These are phyloP conservation scores for Geranium brycei DNA, from an alignment of 345 rosid species.

Conservation along the genomic window DNA sequence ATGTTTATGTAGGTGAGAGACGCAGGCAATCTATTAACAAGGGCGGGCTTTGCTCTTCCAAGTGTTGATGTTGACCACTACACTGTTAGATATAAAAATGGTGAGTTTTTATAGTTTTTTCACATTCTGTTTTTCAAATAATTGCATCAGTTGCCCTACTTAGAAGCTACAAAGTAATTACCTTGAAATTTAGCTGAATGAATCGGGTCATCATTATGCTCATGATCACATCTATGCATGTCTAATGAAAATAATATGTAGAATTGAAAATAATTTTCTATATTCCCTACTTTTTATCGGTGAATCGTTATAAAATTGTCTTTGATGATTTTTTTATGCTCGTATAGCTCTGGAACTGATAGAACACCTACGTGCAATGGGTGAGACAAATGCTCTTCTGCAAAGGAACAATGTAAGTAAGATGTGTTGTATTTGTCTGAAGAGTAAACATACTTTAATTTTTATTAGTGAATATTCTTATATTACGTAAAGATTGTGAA, in stretches of 20 bases:
- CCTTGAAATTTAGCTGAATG: too few species aligned
- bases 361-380: slow-evolving; percentile 93
- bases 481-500: background rate
- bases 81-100: slow-evolving; percentile 64
- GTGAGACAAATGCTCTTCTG: slow-evolving; percentile 91
- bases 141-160: too few species aligned
- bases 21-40: slow-evolving; percentile 89
- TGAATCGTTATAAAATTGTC: background rate
- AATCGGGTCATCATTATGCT: too few species aligned
- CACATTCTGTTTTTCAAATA: too few species aligned
- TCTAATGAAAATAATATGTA: too few species aligned
- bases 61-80: slow-evolving; percentile 91
- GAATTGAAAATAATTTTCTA: too few species aligned
- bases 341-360: slow-evolving; percentile 74
- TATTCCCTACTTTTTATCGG: too few species aligned
- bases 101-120: slow-evolving; percentile 27
- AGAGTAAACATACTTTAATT: background rate
- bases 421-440: too few species aligned
- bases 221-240: too few species aligned
- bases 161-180: too few species aligned
- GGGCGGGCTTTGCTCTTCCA: slow-evolving; percentile 93
- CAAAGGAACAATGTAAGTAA: slow-evolving; percentile 52
- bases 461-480: background rate
- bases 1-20: slow-evolving; percentile 56
- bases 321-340: background rate